Conservation (phyloP, 441 rosid species). For the Dalechampia spathulata region DNA sequence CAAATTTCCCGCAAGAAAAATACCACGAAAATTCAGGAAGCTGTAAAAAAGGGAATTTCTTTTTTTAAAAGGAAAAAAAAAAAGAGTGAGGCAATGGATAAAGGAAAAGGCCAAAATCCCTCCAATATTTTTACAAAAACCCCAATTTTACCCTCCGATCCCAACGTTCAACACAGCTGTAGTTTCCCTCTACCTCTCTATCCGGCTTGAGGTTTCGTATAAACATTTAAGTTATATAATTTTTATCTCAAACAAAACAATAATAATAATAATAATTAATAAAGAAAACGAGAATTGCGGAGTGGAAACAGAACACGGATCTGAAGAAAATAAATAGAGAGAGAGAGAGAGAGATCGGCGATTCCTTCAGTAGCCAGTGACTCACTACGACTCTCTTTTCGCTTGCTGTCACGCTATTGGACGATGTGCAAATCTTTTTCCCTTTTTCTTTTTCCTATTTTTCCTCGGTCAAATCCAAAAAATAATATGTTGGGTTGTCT, state of each 20-base stretch:
- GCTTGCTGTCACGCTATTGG: constrained; percentile 36
- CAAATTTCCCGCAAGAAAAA: constrained; percentile 20
- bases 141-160: constrained; percentile 39
- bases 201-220: too few species aligned
- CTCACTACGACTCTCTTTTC: constrained; percentile 22
- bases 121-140: constrained; percentile 26
- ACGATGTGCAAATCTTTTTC: neutral
- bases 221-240: neutral
- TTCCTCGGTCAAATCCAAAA: constrained; percentile 54
- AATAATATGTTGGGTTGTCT: too few species aligned
- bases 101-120: constrained; percentile 21
- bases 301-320: constrained; percentile 9
- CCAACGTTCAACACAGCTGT: constrained; percentile 39
- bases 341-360: constrained; percentile 2
- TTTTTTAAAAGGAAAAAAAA: constrained; percentile 9
- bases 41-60: too few species aligned
- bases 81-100: neutral
- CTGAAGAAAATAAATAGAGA: neutral
- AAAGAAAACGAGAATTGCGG: constrained; percentile 13
- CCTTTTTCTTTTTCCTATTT: neutral
- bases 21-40: constrained; percentile 3
- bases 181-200: constrained; percentile 13
- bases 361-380: constrained; percentile 3
- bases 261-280: neutral
- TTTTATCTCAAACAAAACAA: neutral